phyloP scores from a whole-genome alignment of 2,329 filamentous ascomycete genomes.

The Exophiala lecanii-corni region DNA sequence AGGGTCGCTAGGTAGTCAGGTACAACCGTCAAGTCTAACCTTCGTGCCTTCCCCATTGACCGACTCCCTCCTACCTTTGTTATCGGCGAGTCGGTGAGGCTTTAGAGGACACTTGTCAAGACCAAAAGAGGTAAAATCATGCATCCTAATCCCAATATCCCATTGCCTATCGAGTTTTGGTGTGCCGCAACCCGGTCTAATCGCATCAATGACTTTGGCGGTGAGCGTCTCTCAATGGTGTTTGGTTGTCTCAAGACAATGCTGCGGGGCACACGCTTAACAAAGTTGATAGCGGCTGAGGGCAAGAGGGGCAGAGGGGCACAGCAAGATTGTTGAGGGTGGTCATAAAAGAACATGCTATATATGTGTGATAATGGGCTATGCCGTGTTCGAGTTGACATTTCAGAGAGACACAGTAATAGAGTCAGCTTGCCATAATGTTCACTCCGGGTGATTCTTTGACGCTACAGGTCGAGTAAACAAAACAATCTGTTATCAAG shows the following conservation, averaged over 20 bases:
- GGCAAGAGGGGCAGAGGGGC: background rate
- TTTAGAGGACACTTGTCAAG: background rate
- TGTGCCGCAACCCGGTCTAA: background rate
- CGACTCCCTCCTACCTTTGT: too few species aligned
- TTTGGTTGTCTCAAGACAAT: background rate
- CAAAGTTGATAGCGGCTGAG: background rate
- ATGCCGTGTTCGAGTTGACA: too few species aligned
- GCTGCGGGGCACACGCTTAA: background rate
- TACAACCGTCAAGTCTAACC: too few species aligned
- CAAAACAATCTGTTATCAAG: too few species aligned
- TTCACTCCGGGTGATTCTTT: too few species aligned
- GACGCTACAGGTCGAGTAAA: too few species aligned
- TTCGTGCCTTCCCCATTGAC: too few species aligned
- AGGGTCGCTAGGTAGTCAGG: background rate
- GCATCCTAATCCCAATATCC: background rate
- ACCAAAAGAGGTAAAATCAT: background rate
- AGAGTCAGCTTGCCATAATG: too few species aligned
- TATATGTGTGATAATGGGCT: background rate
- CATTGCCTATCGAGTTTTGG: too few species aligned
- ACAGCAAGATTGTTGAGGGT: background rate
- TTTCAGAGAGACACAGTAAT: too few species aligned
- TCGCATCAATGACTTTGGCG: background rate
- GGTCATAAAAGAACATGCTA: too few species aligned
- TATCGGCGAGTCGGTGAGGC: constrained; percentile 1
- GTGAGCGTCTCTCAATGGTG: background rate